Base-by-base conservation (phyloP, 208 protist species). In the Acanthamoeba lenticulata region DNA sequence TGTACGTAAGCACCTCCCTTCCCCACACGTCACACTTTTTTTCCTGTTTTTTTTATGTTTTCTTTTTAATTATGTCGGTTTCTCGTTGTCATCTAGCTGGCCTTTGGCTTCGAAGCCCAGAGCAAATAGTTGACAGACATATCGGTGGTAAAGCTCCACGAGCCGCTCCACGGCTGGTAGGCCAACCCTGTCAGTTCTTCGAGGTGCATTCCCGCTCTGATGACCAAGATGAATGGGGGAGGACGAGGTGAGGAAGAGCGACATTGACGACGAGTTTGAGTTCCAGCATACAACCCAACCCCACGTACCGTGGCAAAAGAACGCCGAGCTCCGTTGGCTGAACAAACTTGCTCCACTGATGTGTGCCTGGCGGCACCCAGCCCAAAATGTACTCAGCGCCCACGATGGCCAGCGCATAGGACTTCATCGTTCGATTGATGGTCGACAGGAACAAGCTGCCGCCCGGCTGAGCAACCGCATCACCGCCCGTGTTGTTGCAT, bases 281-380 rank as follows among this genome's bases (percentile, higher is more conserved):
- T n/a, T n/a, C n/a, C 52, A 60, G 17, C 21, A n/a, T 52, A 24
- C 9, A n/a, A 24, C 52, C 21, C 15, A 5, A 0, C 52, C 6
- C 52, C 52, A 60, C 45, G 77, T 27, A 55, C 45, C 77, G 77
- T 6, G n/a, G 77, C 24, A 86, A 38, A 27, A 86, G 77, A 27
- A 86, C 40, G 45, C n/a, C 17, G 17, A 99, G 69, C 67, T 99
- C 98, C 1, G 93, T 36, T 0, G 98, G 97, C 21, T 95, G 97
- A 24, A 99, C 94, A 94, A 98, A 99, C 94, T 99, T 98, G 34
- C 94, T 86, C 98, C 98, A 98, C 95, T 98, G 97, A 94, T 99
- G 98, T 21, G 98, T 98, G 90, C 98, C 98, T 27, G 96, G 95
- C 60, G 96, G 95, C 32, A 98, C 98, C 29, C 98, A 72, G 27